phyloP scores from a whole-genome alignment of 148 eudicot species.

The Polygonum maritimum region DNA sequence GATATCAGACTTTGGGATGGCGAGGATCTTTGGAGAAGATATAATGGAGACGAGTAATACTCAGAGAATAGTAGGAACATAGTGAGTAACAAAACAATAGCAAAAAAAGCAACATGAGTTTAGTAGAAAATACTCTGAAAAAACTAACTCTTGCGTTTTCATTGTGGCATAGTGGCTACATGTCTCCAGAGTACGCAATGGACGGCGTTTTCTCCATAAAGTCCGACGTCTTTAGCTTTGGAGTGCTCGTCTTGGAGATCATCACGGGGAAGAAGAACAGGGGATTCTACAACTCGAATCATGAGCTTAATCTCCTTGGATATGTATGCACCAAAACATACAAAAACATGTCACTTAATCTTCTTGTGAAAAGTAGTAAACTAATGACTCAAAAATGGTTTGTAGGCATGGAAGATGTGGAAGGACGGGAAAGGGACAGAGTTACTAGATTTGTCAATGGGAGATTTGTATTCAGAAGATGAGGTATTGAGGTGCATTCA shows the following conservation, averaged over 20 bases:
- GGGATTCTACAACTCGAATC: constrained; percentile 8
- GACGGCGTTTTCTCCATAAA: constrained; percentile 11
- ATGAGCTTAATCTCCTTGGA: constrained; percentile 7
- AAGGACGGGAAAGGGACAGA: constrained; percentile 56
- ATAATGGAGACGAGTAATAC: background rate
- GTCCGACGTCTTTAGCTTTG: constrained; percentile 13
- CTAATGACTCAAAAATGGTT: background rate
- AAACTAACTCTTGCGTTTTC: background rate
- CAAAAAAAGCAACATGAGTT: background rate
- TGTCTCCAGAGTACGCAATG: constrained; percentile 16
- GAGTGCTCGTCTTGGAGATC: constrained; percentile 9
- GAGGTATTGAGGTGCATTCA: constrained; percentile 74
- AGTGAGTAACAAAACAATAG: background rate
- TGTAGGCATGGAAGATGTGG: constrained; percentile 80
- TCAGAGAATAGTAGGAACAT: constrained; percentile 6
- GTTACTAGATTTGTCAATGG: constrained; percentile 33
- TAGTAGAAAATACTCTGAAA: background rate
- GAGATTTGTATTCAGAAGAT: constrained; percentile 20
- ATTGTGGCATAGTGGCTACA: background rate
- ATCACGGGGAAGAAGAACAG: constrained; percentile 8
- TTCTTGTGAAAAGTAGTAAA: too few species aligned
- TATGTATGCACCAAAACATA: background rate
- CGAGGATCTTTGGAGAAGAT: constrained; percentile 10
- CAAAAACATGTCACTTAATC: background rate
- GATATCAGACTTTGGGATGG: constrained; percentile 17